These are phyloP conservation scores for Nepenthes mirabilis DNA, from an alignment of 148 eudicot species.

Conservation along the genomic window DNA sequence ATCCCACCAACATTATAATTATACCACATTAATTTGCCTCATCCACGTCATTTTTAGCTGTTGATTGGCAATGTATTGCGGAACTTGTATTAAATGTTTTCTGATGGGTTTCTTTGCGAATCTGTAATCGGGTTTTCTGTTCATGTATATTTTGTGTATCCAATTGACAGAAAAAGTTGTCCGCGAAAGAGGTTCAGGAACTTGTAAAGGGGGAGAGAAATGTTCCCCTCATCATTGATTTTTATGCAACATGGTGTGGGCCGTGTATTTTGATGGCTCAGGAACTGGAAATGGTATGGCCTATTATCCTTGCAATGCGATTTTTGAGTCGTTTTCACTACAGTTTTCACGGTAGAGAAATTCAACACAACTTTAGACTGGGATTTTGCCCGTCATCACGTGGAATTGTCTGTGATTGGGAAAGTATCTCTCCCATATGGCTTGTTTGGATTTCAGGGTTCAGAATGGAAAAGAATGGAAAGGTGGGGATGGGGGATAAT, in stretches of 20 bases:
- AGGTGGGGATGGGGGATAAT: too few species aligned
- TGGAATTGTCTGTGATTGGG: too few species aligned
- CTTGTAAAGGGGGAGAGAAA: slow-evolving; percentile 84
- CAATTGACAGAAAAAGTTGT: slow-evolving; percentile 55
- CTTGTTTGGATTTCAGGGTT: too few species aligned
- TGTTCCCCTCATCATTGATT: slow-evolving; percentile 75
- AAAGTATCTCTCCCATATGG: too few species aligned
- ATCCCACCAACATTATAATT: background rate
- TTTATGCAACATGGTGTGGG: slow-evolving; percentile 97
- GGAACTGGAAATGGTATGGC: slow-evolving; percentile 82
- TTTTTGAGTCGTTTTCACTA: background rate
- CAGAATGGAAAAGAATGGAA: too few species aligned
- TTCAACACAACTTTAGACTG: too few species aligned
- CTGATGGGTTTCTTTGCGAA: background rate
- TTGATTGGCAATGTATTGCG: too few species aligned
- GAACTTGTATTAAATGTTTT: background rate
- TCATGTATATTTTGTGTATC: background rate
- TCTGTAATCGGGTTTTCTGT: background rate
- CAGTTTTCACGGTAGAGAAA: too few species aligned
- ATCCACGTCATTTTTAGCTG: background rate
- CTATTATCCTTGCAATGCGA: background rate
- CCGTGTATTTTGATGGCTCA: slow-evolving; percentile 98
- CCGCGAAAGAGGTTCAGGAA: slow-evolving; percentile 73
- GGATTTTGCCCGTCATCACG: too few species aligned
- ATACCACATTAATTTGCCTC: background rate